phyloP scores from a whole-genome alignment of 2,329 filamentous ascomycete species.

The Sporothrix brasiliensis region DNA sequence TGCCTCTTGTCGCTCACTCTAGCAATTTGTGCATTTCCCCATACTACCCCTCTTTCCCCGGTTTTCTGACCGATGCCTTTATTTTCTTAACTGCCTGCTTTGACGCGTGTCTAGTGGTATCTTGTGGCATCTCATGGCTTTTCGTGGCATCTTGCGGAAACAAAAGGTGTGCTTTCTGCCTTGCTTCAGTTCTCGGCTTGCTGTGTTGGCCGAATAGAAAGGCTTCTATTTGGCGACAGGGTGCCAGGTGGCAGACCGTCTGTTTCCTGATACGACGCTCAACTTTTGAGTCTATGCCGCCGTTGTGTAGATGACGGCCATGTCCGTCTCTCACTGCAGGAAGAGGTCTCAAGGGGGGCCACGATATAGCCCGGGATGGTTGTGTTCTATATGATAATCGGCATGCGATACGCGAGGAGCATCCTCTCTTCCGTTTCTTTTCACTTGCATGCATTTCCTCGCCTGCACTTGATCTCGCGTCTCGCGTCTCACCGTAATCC shows the following conservation, averaged over 20 bases:
- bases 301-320: conserved; percentile 9
- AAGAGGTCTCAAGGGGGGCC: neutral
- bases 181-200: neutral
- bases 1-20: neutral
- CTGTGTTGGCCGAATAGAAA: neutral
- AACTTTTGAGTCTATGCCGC: neutral
- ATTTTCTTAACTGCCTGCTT: conserved; percentile 16
- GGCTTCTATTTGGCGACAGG: too few species aligned
- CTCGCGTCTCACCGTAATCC: neutral
- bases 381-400: conserved; percentile 1
- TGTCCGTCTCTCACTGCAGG: conserved; percentile 12
- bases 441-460: conserved; percentile 6
- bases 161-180: neutral
- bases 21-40: conserved; percentile 20
- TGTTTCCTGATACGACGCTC: neutral
- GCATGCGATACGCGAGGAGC: neutral
- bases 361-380: neutral
- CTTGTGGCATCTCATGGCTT: neutral
- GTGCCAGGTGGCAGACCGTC: neutral
- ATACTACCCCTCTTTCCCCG: conserved; percentile 28
- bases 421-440: neutral
- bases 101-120: neutral
- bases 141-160: neutral
- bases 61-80: conserved; percentile 22
- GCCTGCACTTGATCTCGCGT: conserved; percentile 17